Base-by-base conservation (phyloP, 805 yeast genomes). In the Wickerhamomyces bisporus region DNA sequence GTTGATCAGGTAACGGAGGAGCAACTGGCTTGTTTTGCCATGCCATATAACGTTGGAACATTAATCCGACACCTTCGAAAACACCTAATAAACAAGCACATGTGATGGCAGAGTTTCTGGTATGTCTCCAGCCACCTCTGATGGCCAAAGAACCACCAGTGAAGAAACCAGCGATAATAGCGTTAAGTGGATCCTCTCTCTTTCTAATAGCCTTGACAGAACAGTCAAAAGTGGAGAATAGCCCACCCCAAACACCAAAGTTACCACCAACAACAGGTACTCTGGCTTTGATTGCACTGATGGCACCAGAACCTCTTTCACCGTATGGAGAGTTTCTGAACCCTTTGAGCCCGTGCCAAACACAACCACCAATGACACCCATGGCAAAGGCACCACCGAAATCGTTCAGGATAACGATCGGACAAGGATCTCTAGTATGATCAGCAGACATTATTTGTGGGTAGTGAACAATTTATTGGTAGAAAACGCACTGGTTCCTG, bases 221-320 rank as follows among this genome's bases (percentile, higher is more conserved):
- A 72, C 98, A 93, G 65, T 93, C 98, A 59, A 81, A 93, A 12
- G 94, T 83, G 25, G 97, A 87, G 61, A 93, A 93, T 53, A 93
- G 70, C 44, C 98, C 98, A 73, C 98, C 98, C 98, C 98, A 93
- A 28, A 86, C 95, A 69, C 98, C 98, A 57, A 93, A 91, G 66
- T 93, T 93, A 58, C 98, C 98, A 50, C 98, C 98, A 39, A 91
- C 88, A 35, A 91, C 96, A 28, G 99, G 99, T 3, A 97, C 98
- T 64, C 98, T 77, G 36, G 96, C 86, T 60, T 87, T 87, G 52
- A 93, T 83, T 28, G 98, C 97, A 30, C 86, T 71, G 39, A 91
- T 60, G 16, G 96, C 86, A 40, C 98, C 98, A 42, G 77, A 64
- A 55, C 95, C 74, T 68, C 98, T 79, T 66, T 93, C 98, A 43